A percentile compares a stretch with the other conserved stretches of the same genome.
Conservation (phyloP, 1,284 basidiomycete genomes). For the Austroboletus olivaceoglutinosus region DNA sequence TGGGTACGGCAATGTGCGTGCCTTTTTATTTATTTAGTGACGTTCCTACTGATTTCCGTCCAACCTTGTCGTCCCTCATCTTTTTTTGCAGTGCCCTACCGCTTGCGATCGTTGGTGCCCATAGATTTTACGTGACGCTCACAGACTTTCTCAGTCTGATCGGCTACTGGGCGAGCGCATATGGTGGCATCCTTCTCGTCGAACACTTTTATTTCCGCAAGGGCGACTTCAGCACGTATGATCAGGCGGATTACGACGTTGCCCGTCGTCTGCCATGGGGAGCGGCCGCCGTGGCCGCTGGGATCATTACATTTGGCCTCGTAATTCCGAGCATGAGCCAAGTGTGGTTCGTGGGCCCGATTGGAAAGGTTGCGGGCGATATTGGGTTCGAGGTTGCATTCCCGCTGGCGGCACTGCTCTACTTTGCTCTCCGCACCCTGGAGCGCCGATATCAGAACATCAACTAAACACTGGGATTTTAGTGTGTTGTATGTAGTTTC, state of each 20-base stretch:
- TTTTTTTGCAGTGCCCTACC: slow-evolving; percentile 41
- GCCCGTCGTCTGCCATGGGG: slow-evolving; percentile 61
- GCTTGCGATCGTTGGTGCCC: slow-evolving; percentile 65
- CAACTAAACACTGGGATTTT: slow-evolving; percentile 9
- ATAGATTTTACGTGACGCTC: slow-evolving; percentile 63
- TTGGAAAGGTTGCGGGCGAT: slow-evolving; percentile 68
- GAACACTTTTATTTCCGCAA: slow-evolving; percentile 66
- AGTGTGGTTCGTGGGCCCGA: slow-evolving; percentile 71
- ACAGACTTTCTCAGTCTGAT: slow-evolving; percentile 72
- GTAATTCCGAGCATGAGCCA: slow-evolving; percentile 71
- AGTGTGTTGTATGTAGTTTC: slow-evolving; percentile 10
- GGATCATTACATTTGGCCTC: slow-evolving; percentile 49
- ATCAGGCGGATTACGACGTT: slow-evolving; percentile 54
- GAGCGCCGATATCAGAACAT: slow-evolving; percentile 39
- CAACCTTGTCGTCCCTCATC: neutral
- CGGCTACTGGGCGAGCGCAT: slow-evolving; percentile 68
- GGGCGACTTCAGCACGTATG: slow-evolving; percentile 50
- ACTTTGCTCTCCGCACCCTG: slow-evolving; percentile 54
- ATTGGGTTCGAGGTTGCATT: slow-evolving; percentile 78
- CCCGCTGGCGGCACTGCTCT: slow-evolving; percentile 49
- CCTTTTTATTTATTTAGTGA: neutral
- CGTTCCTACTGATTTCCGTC: slow-evolving; percentile 11
- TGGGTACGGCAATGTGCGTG: slow-evolving; percentile 77
- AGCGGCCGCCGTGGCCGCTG: slow-evolving; percentile 55
- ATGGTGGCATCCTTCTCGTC: slow-evolving; percentile 54